Evolutionary conservation across 306 rosid species (phyloP).

Genomic region (Vigna nakashimae): DNA sequence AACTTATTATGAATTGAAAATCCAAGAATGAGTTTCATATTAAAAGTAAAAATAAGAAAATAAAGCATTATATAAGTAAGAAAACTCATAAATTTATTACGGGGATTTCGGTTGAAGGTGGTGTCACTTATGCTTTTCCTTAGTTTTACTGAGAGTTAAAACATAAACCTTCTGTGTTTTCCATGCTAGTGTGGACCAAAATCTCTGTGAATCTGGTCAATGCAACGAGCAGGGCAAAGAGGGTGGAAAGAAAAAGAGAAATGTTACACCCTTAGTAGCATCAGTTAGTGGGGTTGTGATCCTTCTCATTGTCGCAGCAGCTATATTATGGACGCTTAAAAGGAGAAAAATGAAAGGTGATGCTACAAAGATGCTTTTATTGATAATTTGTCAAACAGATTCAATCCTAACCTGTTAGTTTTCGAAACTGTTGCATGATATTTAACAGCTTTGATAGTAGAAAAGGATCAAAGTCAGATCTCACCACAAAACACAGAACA

Average conservation of each 20-base stretch:
- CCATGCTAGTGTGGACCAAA: constrained; percentile 48
- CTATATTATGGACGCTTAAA: constrained; percentile 30
- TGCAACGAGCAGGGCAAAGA: constrained; percentile 20
- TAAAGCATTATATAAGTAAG: too few species aligned
- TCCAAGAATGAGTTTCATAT: too few species aligned
- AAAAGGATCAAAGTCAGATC: constrained; percentile 1
- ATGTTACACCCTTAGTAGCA: constrained; percentile 46
- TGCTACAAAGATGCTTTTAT: neutral
- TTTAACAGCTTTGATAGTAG: neutral
- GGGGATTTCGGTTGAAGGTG: too few species aligned
- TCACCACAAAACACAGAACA: neutral
- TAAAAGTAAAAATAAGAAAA: too few species aligned
- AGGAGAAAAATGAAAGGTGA: constrained; percentile 39
- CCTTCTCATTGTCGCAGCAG: constrained; percentile 23
- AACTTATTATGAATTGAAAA: neutral
- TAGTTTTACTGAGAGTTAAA: neutral
- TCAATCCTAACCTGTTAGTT: neutral
- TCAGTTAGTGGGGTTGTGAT: constrained; percentile 48
- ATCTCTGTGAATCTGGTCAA: constrained; percentile 43
- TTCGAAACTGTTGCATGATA: neutral
- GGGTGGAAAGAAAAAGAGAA: neutral
- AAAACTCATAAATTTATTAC: too few species aligned
- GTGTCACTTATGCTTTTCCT: neutral
- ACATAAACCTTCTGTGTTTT: constrained; percentile 3
- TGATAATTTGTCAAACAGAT: neutral